A percentile compares a stretch with the other conserved stretches of the same genome.
These are phyloP conservation scores for Fusarium poae DNA, from an alignment of 2,329 filamentous ascomycete genomes.

Conservation along the genomic window DNA sequence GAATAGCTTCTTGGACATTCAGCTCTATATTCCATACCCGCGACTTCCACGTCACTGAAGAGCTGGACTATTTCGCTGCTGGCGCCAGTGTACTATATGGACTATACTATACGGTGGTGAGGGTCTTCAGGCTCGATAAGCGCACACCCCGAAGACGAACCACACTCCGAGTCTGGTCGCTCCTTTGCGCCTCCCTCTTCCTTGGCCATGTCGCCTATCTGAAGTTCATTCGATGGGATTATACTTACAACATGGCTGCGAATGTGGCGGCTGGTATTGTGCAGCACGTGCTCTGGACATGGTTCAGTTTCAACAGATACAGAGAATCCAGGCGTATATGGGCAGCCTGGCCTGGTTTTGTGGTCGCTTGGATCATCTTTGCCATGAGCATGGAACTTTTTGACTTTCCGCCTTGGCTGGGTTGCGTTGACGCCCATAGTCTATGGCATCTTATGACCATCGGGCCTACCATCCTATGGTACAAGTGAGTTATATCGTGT, in stretches of 20 bases:
- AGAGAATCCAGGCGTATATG: conserved; percentile 77
- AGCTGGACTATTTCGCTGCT: conserved; percentile 95
- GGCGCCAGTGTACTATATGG: conserved; percentile 92
- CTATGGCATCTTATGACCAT: conserved; percentile 97
- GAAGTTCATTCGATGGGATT: conserved; percentile 89
- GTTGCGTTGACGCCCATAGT: conserved; percentile 91
- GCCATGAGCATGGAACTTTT: conserved; percentile 97
- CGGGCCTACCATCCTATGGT: conserved; percentile 88
- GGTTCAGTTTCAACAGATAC: conserved; percentile 83
- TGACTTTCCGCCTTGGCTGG: conserved; percentile 88
- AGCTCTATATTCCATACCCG: conserved; percentile 93
- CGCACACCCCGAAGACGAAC: conserved; percentile 57
- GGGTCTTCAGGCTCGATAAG: conserved; percentile 85
- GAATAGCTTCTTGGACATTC: conserved; percentile 86
- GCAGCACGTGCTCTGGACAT: conserved; percentile 87
- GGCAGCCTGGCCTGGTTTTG: conserved; percentile 90
- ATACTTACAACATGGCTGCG: conserved; percentile 97
- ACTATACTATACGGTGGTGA: conserved; percentile 84
- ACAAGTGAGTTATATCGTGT: conserved; percentile 78
- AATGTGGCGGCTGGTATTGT: conserved; percentile 86
- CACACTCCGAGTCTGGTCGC: conserved; percentile 80
- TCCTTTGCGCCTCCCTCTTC: conserved; percentile 79
- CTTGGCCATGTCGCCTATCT: conserved; percentile 84
- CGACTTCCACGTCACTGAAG: conserved; percentile 88
- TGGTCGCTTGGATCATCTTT: conserved; percentile 90